Evolutionary conservation across 108 stramenopile species (phyloP).

Genomic region (Nitzschia sp.): DNA sequence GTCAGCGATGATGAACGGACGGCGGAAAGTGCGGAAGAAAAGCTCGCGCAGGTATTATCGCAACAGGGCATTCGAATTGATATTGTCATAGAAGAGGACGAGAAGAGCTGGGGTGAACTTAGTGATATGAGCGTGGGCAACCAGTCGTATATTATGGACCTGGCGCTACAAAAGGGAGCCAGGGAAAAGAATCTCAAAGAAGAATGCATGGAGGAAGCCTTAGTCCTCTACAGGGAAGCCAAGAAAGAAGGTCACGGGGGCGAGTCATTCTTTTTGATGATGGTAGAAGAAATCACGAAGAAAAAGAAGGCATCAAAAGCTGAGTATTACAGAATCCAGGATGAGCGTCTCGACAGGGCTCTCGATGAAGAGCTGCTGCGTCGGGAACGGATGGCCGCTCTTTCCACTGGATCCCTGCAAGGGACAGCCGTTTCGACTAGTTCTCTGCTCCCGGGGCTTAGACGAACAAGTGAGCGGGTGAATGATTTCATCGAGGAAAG

Average conservation of each 20-base stretch:
- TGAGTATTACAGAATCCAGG: conserved; percentile 5
- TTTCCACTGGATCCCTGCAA: neutral
- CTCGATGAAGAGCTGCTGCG: conserved; percentile 11
- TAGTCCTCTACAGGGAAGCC: conserved; percentile 16
- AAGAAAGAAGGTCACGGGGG: conserved; percentile 12
- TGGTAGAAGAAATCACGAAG: conserved; percentile 10
- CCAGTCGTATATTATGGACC: conserved; percentile 29
- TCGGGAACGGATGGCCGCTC: neutral
- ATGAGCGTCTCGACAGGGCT: conserved; percentile 16
- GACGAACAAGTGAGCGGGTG: neutral
- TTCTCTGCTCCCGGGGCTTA: neutral
- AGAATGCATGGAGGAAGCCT: conserved; percentile 27
- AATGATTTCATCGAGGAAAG: neutral
- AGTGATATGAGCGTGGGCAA: conserved; percentile 19
- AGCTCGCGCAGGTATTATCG: neutral
- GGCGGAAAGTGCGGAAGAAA: neutral
- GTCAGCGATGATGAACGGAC: neutral
- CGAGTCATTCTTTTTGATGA: conserved; percentile 1
- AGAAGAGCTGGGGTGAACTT: neutral
- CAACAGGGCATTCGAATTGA: neutral
- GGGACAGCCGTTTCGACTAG: neutral
- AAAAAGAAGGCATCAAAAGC: neutral
- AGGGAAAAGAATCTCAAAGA: conserved; percentile 18
- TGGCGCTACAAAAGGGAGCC: conserved; percentile 29
- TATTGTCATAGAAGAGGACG: neutral